phyloP scores from a whole-genome alignment of 2,329 filamentous ascomycete species.

The Sclerotinia borealis region DNA sequence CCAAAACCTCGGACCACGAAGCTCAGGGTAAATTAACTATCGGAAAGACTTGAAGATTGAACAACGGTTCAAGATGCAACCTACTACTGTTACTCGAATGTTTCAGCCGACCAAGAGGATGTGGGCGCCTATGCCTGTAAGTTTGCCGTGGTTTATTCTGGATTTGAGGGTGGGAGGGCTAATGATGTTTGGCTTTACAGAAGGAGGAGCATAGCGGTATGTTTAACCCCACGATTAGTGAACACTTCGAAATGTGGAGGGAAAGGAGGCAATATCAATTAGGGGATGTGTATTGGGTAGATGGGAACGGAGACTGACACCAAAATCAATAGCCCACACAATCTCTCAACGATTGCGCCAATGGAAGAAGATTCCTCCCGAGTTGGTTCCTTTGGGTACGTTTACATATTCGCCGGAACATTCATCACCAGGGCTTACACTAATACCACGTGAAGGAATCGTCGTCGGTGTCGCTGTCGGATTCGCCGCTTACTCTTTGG shows the following conservation, averaged over 20 bases:
- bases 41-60: conserved; percentile 12
- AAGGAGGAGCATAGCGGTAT: conserved; percentile 63
- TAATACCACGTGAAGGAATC: conserved; percentile 46
- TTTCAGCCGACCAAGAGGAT: conserved; percentile 59
- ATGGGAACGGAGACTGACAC: conserved; percentile 19
- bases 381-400: conserved; percentile 91
- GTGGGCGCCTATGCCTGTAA: conserved; percentile 68
- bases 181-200: conserved; percentile 35
- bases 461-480: conserved; percentile 80
- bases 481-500: conserved; percentile 76
- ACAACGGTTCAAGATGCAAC: conserved; percentile 29
- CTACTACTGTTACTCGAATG: conserved; percentile 61
- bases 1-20: conserved; percentile 19
- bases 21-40: conserved; percentile 12
- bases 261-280: not conserved
- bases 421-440: conserved; percentile 9
- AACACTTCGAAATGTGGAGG: not conserved
- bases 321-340: conserved; percentile 67
- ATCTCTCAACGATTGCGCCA: conserved; percentile 90
- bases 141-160: conserved; percentile 32
- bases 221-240: conserved; percentile 34
- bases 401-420: not conserved
- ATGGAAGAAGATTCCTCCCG: conserved; percentile 83
- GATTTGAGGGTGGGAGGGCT: conserved; percentile 2
- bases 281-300: conserved; percentile 13